Conservation (phyloP, 805 yeast species). For the Saturnispora quitensis region DNA sequence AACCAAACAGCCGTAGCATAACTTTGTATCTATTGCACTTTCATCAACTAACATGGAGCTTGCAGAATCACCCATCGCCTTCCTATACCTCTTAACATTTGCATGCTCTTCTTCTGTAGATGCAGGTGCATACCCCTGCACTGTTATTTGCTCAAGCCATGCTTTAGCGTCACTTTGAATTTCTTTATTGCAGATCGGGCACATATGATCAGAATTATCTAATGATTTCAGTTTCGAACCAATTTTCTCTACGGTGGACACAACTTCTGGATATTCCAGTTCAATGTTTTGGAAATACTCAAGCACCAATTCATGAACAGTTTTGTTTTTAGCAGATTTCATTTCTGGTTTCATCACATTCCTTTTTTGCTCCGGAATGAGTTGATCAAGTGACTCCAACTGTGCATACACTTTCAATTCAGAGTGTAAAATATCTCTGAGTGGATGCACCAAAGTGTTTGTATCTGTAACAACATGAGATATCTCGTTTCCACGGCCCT, state of each 20-base stretch:
- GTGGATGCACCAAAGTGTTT: conserved; percentile 47
- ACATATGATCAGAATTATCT: conserved; percentile 21
- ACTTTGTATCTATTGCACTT: conserved; percentile 17
- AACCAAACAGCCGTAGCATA: conserved; percentile 75
- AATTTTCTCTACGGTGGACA: conserved; percentile 85
- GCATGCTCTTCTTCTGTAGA: conserved; percentile 33
- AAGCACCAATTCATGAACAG: conserved; percentile 70
- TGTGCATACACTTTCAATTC: conserved; percentile 54
- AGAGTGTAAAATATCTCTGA: conserved; percentile 62
- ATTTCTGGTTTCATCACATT: conserved; percentile 16
- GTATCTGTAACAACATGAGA: conserved; percentile 41
- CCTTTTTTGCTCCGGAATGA: conserved; percentile 15
- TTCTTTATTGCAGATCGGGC: conserved; percentile 48
- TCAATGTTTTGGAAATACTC: conserved; percentile 68
- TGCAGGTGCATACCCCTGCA: conserved; percentile 43
- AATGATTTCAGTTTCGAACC: conserved; percentile 67
- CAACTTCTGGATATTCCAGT: conserved; percentile 75
- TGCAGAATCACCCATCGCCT: neutral
- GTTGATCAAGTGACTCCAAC: conserved; percentile 32
- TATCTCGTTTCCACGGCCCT: conserved; percentile 74
- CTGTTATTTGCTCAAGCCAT: conserved; percentile 68
- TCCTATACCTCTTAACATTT: conserved; percentile 21
- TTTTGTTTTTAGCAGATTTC: conserved; percentile 57
- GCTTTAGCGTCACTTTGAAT: conserved; percentile 48
- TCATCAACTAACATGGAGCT: neutral